Evolutionary conservation across 768 basidiomycete genomes (phyloP).

Genomic region (Suillus placidus): DNA sequence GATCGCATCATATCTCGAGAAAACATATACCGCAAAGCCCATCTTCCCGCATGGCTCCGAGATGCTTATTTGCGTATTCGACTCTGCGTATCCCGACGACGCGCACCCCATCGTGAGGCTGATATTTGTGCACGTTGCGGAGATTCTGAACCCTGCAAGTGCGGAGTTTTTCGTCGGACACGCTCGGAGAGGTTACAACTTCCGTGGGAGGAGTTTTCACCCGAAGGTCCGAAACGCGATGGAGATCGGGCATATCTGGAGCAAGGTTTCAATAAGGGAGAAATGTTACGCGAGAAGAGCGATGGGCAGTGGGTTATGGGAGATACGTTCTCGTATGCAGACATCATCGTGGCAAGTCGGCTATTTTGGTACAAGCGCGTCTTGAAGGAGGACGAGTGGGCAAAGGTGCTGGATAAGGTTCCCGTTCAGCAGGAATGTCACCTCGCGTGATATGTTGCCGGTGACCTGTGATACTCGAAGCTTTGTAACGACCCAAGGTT

Average conservation of each 20-base stretch:
- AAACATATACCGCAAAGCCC: constrained; percentile 38
- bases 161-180: constrained; percentile 41
- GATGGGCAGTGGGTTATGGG: constrained; percentile 10
- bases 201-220: constrained; percentile 27
- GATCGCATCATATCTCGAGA: constrained; percentile 52
- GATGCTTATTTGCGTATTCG: constrained; percentile 40
- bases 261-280: constrained; percentile 28
- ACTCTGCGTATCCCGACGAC: constrained; percentile 33
- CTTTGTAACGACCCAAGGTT: not conserved
- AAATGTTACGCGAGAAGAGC: not conserved
- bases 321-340: constrained; percentile 14
- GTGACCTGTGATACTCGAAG: not conserved
- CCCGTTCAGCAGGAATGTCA: constrained; percentile 4
- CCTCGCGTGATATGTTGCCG: not conserved
- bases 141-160: constrained; percentile 33
- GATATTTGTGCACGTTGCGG: constrained; percentile 23
- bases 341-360: constrained; percentile 8
- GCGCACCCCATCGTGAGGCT: constrained; percentile 15
- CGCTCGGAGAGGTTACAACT: constrained; percentile 14
- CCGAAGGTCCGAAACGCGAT: constrained; percentile 31
- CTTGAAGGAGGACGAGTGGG: constrained; percentile 11
- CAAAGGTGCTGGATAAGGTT: constrained; percentile 4
- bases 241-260: constrained; percentile 42
- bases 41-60: constrained; percentile 28
- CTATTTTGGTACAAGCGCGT: constrained; percentile 10